Conservation (phyloP, 2,329 filamentous ascomycete genomes). For the Botrytis byssoidea region DNA sequence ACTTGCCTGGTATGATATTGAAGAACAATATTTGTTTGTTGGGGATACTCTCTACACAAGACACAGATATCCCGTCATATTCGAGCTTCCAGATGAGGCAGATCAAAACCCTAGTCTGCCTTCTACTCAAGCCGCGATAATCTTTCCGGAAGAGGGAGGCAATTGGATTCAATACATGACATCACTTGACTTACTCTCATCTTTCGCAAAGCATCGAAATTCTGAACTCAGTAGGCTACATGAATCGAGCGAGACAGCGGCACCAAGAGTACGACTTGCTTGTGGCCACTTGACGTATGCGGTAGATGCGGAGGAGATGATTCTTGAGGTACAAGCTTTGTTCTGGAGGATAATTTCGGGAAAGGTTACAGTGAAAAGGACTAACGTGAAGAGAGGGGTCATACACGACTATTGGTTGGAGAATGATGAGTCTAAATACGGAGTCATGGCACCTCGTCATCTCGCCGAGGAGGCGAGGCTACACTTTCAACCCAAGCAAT, state of each 20-base stretch:
- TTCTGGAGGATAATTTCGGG: conserved; percentile 39
- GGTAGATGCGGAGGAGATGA: conserved; percentile 41
- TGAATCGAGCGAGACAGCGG: conserved; percentile 28
- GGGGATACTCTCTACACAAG: conserved; percentile 48
- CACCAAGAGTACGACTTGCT: conserved; percentile 34
- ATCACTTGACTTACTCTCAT: conserved; percentile 40
- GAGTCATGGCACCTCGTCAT: conserved; percentile 40
- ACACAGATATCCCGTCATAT: conserved; percentile 32
- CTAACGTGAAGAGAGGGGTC: conserved; percentile 37
- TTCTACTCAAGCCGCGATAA: conserved; percentile 38
- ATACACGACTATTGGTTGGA: conserved; percentile 42
- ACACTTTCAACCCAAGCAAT: conserved; percentile 27
- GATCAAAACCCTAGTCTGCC: conserved; percentile 27
- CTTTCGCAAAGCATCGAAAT: conserved; percentile 41
- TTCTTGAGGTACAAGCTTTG: conserved; percentile 39
- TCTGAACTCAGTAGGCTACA: conserved; percentile 28
- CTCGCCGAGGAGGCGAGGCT: conserved; percentile 37
- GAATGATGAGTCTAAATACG: conserved; percentile 38
- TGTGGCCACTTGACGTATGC: conserved; percentile 42
- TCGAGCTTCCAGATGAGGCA: conserved; percentile 33
- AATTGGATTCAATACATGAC: conserved; percentile 43
- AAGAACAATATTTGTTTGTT: conserved; percentile 46
- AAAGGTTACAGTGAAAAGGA: conserved; percentile 39
- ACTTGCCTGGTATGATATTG: conserved; percentile 26
- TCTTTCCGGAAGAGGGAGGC: conserved; percentile 43